Conservation (phyloP, 2,329 filamentous ascomycete genomes). For the Proliferodiscus dingleyae region DNA sequence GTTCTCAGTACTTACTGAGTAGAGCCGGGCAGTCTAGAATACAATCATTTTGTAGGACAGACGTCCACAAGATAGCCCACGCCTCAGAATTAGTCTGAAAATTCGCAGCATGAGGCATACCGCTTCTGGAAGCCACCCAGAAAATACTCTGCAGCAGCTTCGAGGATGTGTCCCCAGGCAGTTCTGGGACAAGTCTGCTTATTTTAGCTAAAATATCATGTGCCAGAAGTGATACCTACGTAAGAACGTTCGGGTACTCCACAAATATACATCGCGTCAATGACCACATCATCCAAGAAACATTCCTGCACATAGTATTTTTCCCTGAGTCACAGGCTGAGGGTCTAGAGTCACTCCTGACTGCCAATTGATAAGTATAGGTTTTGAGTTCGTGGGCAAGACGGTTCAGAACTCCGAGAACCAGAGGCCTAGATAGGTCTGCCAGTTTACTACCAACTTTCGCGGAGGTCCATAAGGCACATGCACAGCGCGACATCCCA, state of each 20-base stretch:
- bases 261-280: slow-evolving; percentile 21
- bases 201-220: slow-evolving; percentile 6
- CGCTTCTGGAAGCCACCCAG: slow-evolving; percentile 24
- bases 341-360: slow-evolving; percentile 1
- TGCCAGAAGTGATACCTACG: slow-evolving; percentile 14
- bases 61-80: slow-evolving; percentile 24
- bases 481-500: slow-evolving; percentile 24
- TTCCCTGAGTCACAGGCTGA: slow-evolving; percentile 6
- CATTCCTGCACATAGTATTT: slow-evolving; percentile 14
- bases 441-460: slow-evolving; percentile 13
- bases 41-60: slow-evolving; percentile 19
- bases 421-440: slow-evolving; percentile 6
- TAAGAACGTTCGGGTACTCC: slow-evolving; percentile 25
- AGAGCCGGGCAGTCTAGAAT: slow-evolving; percentile 22
- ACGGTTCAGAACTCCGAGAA: slow-evolving; percentile 15
- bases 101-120: not conserved
- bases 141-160: slow-evolving; percentile 25
- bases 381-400: slow-evolving; percentile 12
- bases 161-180: slow-evolving; percentile 10
- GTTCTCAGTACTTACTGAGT: slow-evolving; percentile 15
- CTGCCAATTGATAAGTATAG: slow-evolving; percentile 9
- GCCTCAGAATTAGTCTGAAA: slow-evolving; percentile 15
- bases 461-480: slow-evolving; percentile 22
- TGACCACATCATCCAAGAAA: slow-evolving; percentile 22
- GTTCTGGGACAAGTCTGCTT: slow-evolving; percentile 17